A percentile compares a stretch with the other conserved stretches of the same genome.
These are phyloP conservation scores for Populus davidiana DNA, from an alignment of 345 rosid species.

Conservation along the genomic window DNA sequence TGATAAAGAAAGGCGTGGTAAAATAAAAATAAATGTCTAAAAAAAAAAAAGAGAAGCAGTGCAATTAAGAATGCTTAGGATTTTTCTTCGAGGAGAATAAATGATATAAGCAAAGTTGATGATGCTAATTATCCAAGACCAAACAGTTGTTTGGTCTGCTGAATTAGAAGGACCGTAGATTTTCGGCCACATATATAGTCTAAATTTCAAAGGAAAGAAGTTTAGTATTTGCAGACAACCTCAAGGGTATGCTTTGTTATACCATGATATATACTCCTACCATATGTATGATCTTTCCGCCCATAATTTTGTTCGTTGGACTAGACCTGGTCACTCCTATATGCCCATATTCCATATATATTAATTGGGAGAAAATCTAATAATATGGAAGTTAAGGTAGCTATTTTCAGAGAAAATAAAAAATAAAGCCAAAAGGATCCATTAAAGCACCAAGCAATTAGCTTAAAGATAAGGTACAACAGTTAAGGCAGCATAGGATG, in stretches of 20 bases:
- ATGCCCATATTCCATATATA: background rate
- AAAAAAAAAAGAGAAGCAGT: background rate
- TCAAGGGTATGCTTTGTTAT: background rate
- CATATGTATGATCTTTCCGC: too few species aligned
- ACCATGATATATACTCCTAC: background rate
- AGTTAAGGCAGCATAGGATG: background rate
- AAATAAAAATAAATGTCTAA: background rate
- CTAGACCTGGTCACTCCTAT: background rate
- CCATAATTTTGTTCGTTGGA: background rate
- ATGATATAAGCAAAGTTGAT: background rate
- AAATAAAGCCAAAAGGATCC: background rate
- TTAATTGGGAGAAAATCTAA: background rate
- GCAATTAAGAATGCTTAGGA: background rate
- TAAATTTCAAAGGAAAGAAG: background rate
- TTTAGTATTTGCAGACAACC: background rate
- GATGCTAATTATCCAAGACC: background rate
- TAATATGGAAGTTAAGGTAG: background rate
- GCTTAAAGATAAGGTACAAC: background rate
- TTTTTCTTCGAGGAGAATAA: background rate
- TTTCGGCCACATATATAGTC: background rate
- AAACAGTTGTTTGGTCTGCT: background rate
- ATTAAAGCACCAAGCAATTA: background rate
- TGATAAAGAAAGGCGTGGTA: constrained; percentile 2
- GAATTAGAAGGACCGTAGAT: background rate
- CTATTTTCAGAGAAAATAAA: background rate